Percentiles rank a stretch among this genome's conserved stretches.
These are phyloP conservation scores for Fusarium verticillioides DNA, from an alignment of 2,329 filamentous ascomycete species.

Conservation along the genomic window DNA sequence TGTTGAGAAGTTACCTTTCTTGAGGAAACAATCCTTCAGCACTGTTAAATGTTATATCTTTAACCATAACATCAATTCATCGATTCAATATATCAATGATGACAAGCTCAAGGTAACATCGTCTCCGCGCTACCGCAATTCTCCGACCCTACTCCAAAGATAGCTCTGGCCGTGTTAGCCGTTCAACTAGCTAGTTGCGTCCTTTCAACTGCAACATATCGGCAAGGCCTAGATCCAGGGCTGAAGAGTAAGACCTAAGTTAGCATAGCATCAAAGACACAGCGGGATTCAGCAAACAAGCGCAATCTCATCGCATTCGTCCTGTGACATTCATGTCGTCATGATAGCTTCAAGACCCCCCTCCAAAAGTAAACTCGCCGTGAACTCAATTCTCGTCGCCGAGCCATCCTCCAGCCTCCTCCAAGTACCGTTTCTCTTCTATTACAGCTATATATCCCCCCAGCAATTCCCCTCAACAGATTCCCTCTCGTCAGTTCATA, in stretches of 20 bases:
- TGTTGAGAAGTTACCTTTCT: neutral
- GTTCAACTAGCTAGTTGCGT: neutral
- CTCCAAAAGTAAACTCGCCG: neutral
- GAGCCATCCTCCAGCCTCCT: neutral
- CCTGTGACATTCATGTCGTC: slow-evolving; percentile 21
- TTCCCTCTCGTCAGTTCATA: neutral
- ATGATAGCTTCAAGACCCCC: slow-evolving; percentile 12
- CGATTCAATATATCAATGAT: neutral
- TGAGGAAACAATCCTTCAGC: no score
- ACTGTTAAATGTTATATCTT: neutral
- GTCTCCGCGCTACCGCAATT: slow-evolving; percentile 6
- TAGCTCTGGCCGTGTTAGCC: slow-evolving; percentile 28
- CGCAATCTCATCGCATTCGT: slow-evolving; percentile 3
- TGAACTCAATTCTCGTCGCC: slow-evolving; percentile 25
- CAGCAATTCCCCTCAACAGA: neutral
- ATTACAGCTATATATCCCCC: slow-evolving; percentile 11
- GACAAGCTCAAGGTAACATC: slow-evolving; percentile 12
- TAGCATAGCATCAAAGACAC: neutral
- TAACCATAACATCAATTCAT: neutral
- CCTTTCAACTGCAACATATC: neutral
- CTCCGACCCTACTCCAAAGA: slow-evolving; percentile 8
- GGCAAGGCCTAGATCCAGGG: slow-evolving; percentile 1
- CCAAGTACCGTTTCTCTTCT: neutral
- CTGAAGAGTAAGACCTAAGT: slow-evolving; percentile 2
- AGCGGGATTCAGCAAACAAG: neutral